Evolutionary conservation across 495 filamentous ascomycete species (phyloP), one percentile per base, ranked within the genome.

Genomic region (Neurospora discreta): DNA sequence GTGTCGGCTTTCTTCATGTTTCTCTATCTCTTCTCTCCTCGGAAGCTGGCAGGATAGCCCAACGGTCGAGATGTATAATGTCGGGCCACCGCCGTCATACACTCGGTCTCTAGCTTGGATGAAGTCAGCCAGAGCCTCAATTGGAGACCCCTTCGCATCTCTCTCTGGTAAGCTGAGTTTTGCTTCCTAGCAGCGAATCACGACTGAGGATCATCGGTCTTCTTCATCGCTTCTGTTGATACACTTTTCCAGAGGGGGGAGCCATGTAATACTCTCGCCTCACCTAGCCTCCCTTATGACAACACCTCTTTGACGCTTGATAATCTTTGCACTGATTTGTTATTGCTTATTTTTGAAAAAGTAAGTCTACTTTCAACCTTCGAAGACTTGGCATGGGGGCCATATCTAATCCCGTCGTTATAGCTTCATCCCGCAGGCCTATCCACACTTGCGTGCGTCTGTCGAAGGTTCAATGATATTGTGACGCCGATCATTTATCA

Each of bases 301-400:
- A 36, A 10, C 43, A 42, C 42, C 46, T 42, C 44, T 65, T 23
- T 20, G 10, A 42, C 30, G n/a, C 9, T 72, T 7, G n/a, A 68
- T 20, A 69, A 72, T 39, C 75, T 81, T 26, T 80, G 75, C 68
- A 74, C 75, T 10, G 79, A 81, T 41, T 11, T 81, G 5, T 43
- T 81, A 20, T 20, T 71, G 52, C 71, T 77, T 16, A 72, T 80
- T 15, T 72, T 81, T 10, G 39, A 81, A 71, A 69, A 78, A 60
- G 79, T 80, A 71, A 23, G 58, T 41, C 13, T 36, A 16, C 20
- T 43, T 23, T 20, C 8, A 33, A 23, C 36, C 18, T 0, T 6
- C 20, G 18, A 36, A 26, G n/a, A 8, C 11, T 40, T 11, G 60
- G 58, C 58, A 23, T 23, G 70, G 16, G 8, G n/a, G n/a, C n/a